Evolutionary conservation across 331 rosid species (phyloP).

Genomic region (Pyracantha coccinea): DNA sequence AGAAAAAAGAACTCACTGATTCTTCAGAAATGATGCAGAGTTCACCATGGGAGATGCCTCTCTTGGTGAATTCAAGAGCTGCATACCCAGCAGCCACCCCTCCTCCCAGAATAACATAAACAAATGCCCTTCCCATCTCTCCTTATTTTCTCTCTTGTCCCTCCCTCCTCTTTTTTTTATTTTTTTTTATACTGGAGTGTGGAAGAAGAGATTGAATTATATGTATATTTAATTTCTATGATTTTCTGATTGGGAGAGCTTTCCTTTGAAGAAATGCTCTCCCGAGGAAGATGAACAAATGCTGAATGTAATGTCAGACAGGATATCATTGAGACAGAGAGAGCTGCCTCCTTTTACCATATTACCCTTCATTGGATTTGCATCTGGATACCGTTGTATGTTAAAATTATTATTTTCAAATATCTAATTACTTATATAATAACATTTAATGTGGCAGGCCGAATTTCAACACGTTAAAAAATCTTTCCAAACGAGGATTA

Average conservation of each 20-base stretch:
- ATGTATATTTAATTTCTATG: not conserved
- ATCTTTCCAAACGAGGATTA: no score
- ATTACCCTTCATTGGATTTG: not conserved
- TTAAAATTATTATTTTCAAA: no score
- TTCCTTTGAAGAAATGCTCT: conserved; percentile 7
- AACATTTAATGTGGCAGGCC: no score
- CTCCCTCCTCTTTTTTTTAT: not conserved
- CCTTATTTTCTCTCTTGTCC: not conserved
- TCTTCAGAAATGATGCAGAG: conserved; percentile 97
- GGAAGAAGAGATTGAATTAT: not conserved
- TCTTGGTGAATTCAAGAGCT: conserved; percentile 76
- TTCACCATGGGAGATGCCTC: conserved; percentile 78
- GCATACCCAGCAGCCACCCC: conserved; percentile 99
- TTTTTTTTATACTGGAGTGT: not conserved
- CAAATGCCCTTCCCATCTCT: conserved; percentile 88
- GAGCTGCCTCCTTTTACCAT: not conserved
- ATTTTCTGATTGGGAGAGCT: conserved; percentile 3
- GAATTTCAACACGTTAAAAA: no score
- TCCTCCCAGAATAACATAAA: conserved; percentile 95
- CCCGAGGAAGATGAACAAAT: conserved; percentile 2
- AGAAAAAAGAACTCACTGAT: conserved; percentile 37
- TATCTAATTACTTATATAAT: no score
- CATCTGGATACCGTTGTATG: not conserved
- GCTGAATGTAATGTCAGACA: not conserved
- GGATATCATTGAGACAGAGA: not conserved